Conservation (phyloP, 2,329 filamentous ascomycete species). For the Acephala macrosclerotiorum region DNA sequence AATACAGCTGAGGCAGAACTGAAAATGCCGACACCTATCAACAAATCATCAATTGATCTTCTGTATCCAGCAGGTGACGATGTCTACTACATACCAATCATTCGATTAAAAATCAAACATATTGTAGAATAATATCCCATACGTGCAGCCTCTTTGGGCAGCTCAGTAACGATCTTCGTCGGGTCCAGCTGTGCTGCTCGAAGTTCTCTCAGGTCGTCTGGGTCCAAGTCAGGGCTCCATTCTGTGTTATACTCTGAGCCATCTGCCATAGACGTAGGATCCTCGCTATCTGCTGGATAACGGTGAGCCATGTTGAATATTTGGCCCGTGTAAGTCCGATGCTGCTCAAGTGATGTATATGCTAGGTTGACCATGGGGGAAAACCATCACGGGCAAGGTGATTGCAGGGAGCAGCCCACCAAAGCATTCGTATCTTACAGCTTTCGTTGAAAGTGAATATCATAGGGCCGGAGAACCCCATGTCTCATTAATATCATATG, state of each 20-base stretch:
- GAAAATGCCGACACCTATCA: constrained; percentile 38
- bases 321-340: no score
- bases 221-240: background rate
- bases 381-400: no score
- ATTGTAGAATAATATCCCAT: constrained; percentile 31
- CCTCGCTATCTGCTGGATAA: no score
- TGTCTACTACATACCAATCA: constrained; percentile 18
- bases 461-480: no score
- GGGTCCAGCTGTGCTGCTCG: background rate
- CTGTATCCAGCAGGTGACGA: background rate
- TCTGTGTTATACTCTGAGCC: background rate
- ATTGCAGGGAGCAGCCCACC: no score
- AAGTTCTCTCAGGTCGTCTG: background rate
- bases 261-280: background rate
- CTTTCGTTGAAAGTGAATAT: no score
- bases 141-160: constrained; percentile 28
- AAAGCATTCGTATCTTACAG: no score
- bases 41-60: background rate
- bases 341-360: no score
- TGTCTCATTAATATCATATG: no score
- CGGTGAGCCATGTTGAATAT: no score
- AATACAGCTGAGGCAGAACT: constrained; percentile 62
- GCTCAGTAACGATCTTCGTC: constrained; percentile 27
- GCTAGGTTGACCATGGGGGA: no score
- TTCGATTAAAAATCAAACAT: constrained; percentile 28